Conservation (phyloP, 2,329 filamentous ascomycete species). For the Epichloe typhina region DNA sequence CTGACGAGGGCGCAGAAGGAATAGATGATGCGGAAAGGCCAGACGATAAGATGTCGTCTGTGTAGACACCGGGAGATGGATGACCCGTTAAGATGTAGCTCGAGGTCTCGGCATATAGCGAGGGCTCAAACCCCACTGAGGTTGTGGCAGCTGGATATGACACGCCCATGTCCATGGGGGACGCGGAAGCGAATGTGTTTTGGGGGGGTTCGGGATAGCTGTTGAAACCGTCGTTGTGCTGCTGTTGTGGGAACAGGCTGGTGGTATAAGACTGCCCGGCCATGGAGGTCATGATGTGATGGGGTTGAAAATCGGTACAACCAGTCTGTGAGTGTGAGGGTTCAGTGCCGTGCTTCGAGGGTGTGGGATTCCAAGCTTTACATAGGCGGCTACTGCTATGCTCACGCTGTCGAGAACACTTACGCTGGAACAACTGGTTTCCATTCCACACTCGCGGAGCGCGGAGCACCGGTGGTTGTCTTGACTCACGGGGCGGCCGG, state of each 20-base stretch:
- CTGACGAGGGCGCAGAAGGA: constrained; percentile 52
- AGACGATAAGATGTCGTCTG: constrained; percentile 40
- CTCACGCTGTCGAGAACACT: neutral
- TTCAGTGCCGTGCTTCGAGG: neutral
- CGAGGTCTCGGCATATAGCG: constrained; percentile 33
- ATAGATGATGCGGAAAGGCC: constrained; percentile 48
- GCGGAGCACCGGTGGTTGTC: neutral
- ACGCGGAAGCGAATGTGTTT: constrained; percentile 24
- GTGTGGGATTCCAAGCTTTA: neutral
- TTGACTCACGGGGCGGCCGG: neutral
- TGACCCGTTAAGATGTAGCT: constrained; percentile 32
- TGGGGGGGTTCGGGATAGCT: constrained; percentile 35
- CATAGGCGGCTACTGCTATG: no score
- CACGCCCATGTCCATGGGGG: constrained; percentile 35
- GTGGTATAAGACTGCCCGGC: neutral
- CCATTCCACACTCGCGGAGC: neutral
- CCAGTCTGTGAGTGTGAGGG: neutral
- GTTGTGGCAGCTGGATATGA: constrained; percentile 16
- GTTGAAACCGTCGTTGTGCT: constrained; percentile 25
- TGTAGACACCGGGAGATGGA: constrained; percentile 35
- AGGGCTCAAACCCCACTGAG: constrained; percentile 31
- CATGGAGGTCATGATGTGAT: constrained; percentile 2
- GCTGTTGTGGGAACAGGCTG: constrained; percentile 9
- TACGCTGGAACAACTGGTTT: neutral
- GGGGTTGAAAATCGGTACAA: neutral